These are phyloP conservation scores for Litchi chinensis DNA, from an alignment of 345 rosid species.

Conservation along the genomic window DNA sequence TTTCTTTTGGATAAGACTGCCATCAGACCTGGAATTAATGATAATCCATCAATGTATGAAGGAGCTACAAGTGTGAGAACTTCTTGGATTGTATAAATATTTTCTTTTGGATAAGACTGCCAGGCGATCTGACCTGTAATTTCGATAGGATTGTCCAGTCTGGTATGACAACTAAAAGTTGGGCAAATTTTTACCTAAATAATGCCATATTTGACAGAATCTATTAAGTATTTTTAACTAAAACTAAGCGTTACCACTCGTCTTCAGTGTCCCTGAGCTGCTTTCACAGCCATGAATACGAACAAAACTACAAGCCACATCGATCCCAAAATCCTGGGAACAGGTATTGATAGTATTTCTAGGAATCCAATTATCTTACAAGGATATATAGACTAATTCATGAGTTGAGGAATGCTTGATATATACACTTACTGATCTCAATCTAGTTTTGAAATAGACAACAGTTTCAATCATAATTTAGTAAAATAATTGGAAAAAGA, in stretches of 20 bases:
- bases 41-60: too few species aligned
- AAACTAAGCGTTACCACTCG: constrained; percentile 5
- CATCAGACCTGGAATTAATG: background rate
- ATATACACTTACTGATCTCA: too few species aligned
- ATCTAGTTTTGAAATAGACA: too few species aligned
- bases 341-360: background rate
- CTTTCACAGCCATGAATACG: background rate
- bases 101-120: background rate
- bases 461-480: too few species aligned
- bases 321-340: background rate
- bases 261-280: background rate
- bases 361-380: background rate
- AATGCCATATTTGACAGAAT: background rate
- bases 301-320: background rate
- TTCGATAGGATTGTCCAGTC: background rate
- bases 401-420: too few species aligned
- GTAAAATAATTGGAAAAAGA: too few species aligned
- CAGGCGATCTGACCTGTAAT: constrained; percentile 5
- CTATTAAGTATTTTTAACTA: background rate
- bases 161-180: background rate
- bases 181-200: background rate
- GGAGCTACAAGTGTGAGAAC: background rate
- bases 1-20: background rate
- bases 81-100: background rate
- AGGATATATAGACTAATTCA: too few species aligned